These are phyloP conservation scores for Cystobasidium sp. DNA, from an alignment of 1,284 basidiomycete genomes.

Conservation along the genomic window DNA sequence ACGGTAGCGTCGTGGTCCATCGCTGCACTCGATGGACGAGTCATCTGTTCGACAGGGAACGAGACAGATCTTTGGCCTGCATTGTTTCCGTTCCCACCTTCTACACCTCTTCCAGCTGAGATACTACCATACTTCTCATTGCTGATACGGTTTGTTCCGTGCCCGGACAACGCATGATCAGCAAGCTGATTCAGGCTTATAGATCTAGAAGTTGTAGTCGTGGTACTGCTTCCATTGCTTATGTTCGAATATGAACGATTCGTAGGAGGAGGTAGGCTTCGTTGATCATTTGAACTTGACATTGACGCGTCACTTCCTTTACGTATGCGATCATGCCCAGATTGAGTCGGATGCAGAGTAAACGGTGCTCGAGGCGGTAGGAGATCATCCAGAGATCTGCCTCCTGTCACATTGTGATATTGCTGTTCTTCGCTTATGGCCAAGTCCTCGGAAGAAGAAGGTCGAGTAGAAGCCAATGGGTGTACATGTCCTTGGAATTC, in stretches of 20 bases:
- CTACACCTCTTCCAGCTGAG: background rate
- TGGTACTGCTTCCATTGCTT: background rate
- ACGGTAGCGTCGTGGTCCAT: conserved; percentile 34
- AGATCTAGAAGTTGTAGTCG: background rate
- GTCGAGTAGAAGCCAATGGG: background rate
- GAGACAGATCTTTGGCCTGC: conserved; percentile 11
- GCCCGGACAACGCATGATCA: background rate
- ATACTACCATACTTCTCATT: background rate
- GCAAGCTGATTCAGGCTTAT: background rate
- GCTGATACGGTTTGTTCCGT: background rate
- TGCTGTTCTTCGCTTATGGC: background rate
- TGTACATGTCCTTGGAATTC: conserved; percentile 5
- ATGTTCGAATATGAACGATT: background rate
- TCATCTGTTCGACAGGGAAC: conserved; percentile 13
- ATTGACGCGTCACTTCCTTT: background rate
- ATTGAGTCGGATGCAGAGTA: background rate
- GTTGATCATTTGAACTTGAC: background rate
- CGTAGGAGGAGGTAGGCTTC: background rate
- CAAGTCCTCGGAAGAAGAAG: background rate
- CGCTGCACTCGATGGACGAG: background rate
- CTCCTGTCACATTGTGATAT: background rate
- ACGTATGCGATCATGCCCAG: background rate
- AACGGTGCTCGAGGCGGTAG: conserved; percentile 17
- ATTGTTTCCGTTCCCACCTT: background rate
- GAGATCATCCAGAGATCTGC: conserved; percentile 19